Conservation (phyloP, 2,329 filamentous ascomycete genomes). For the Phialocephala sp. region DNA sequence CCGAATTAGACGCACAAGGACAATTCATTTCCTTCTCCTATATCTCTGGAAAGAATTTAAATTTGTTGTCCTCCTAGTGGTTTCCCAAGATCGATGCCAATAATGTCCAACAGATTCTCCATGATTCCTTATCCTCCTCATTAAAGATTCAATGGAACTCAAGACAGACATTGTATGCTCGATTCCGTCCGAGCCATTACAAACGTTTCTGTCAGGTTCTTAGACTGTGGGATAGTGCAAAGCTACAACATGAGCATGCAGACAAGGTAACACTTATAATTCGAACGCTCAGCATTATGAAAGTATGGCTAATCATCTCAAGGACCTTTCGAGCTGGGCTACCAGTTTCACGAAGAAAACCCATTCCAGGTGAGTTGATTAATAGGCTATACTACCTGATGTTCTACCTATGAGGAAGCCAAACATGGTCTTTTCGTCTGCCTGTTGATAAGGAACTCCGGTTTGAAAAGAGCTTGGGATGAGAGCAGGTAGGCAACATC, state of each 20-base stretch:
- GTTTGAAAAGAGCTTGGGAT: neutral
- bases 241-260: neutral
- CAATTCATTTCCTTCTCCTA: neutral
- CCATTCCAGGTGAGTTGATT: neutral
- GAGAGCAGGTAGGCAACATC: neutral
- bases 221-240: neutral
- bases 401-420: neutral
- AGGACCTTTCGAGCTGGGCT: conserved; percentile 5
- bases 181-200: neutral
- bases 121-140: neutral
- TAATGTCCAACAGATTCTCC: neutral
- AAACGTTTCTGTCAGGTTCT: neutral
- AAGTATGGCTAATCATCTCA: neutral
- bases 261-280: neutral
- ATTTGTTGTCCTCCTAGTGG: neutral
- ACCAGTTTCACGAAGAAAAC: neutral
- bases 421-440: neutral
- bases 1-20: neutral
- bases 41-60: neutral
- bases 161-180: neutral
- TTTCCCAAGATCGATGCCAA: neutral
- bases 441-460: too few relatives aligned
- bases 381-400: neutral
- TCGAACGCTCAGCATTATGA: neutral
- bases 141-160: neutral